A percentile compares a stretch with the other conserved stretches of the same genome.
Evolutionary conservation across 345 rosid genomes (phyloP).

Genomic region (Mallotus nudiflorus): DNA sequence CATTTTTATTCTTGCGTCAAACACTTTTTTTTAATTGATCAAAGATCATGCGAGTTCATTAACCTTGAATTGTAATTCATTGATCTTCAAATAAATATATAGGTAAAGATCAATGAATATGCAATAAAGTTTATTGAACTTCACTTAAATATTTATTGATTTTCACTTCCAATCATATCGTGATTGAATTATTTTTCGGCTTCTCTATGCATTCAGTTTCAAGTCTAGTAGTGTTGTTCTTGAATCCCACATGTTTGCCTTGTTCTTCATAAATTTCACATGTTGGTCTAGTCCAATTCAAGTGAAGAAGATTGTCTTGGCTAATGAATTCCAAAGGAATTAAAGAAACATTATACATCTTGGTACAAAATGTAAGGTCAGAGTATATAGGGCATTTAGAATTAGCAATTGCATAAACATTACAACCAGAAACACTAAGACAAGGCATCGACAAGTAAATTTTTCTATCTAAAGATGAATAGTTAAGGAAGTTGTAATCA

Average conservation of each 20-base stretch:
- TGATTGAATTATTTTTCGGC: no score
- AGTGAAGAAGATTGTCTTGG: not conserved
- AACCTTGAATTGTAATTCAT: no score
- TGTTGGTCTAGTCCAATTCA: conserved; percentile 21
- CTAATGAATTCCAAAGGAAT: not conserved
- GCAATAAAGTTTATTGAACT: no score
- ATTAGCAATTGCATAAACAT: not conserved
- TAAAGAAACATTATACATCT: conserved; percentile 14
- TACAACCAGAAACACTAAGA: not conserved
- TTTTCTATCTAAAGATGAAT: not conserved
- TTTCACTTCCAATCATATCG: no score
- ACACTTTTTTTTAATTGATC: no score
- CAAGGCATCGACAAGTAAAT: not conserved
- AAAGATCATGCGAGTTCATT: no score
- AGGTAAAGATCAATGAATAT: no score
- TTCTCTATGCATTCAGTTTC: conserved; percentile 10
- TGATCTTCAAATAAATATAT: no score
- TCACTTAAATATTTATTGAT: no score
- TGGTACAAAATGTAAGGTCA: conserved; percentile 15
- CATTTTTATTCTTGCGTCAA: no score
- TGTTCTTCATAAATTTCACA: conserved; percentile 15
- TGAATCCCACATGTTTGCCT: conserved; percentile 1
- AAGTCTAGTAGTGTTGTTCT: not conserved
- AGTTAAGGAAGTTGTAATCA: conserved; percentile 9
- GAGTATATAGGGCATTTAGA: not conserved